Evolutionary conservation across 805 yeast genomes (phyloP).

Genomic region (Spathaspora arborariae): DNA sequence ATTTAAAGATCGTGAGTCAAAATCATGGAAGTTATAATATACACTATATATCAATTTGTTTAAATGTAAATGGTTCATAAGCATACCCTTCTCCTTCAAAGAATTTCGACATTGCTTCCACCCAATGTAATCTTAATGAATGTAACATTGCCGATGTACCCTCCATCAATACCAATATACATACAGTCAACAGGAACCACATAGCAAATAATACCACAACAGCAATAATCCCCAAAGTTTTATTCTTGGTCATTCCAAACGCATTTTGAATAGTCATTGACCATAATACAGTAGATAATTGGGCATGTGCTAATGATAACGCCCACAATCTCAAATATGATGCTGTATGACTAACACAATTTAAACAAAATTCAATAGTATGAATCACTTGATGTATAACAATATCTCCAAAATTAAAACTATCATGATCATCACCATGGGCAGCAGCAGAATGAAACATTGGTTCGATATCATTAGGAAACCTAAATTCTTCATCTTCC

Average conservation of each 20-base stretch:
- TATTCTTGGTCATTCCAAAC: slow-evolving; percentile 49
- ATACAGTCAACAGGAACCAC: slow-evolving; percentile 72
- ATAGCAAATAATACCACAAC: slow-evolving; percentile 62
- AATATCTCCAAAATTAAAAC: slow-evolving; percentile 55
- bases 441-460: slow-evolving; percentile 24
- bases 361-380: slow-evolving; percentile 75
- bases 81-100: slow-evolving; percentile 74
- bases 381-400: slow-evolving; percentile 79
- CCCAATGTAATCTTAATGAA: slow-evolving; percentile 76
- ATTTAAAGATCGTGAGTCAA: slow-evolving; percentile 3
- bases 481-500: slow-evolving; percentile 21
- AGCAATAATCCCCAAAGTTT: slow-evolving; percentile 48
- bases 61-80: slow-evolving; percentile 61
- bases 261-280: slow-evolving; percentile 68
- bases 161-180: slow-evolving; percentile 72
- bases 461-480: slow-evolving; percentile 39
- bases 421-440: slow-evolving; percentile 44
- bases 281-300: slow-evolving; percentile 71
- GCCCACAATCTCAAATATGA: slow-evolving; percentile 79
- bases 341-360: slow-evolving; percentile 78
- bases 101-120: slow-evolving; percentile 76
- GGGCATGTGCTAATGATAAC: slow-evolving; percentile 75
- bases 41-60: slow-evolving; percentile 13
- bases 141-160: slow-evolving; percentile 86
- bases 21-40: slow-evolving; percentile 11